Percentiles rank a stretch among this genome's conserved stretches.
Evolutionary conservation across 208 protist genomes (phyloP).

Genomic region (Leishmania guyanensis): DNA sequence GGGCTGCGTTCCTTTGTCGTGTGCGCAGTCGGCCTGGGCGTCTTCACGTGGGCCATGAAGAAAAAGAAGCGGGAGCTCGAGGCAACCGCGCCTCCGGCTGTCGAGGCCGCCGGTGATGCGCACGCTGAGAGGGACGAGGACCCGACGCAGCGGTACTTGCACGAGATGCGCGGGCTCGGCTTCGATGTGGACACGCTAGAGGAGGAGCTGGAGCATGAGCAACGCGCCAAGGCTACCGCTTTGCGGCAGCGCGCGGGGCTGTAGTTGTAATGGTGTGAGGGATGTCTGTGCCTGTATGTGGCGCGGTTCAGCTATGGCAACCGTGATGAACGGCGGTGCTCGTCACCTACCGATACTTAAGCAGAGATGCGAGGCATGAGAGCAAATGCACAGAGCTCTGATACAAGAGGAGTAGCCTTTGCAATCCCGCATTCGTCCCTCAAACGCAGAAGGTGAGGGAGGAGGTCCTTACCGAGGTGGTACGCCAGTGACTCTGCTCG

Average conservation of each 20-base stretch:
- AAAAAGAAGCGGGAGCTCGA: constrained; percentile 31
- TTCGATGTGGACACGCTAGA: constrained; percentile 87
- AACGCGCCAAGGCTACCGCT: constrained; percentile 16
- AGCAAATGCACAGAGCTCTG: neutral
- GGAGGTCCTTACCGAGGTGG: neutral
- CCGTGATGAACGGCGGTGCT: neutral
- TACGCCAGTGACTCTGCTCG: neutral
- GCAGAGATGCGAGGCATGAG: neutral
- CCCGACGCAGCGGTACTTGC: constrained; percentile 71
- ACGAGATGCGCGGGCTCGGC: constrained; percentile 81
- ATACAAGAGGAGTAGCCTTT: neutral
- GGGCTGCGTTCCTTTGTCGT: constrained; percentile 72
- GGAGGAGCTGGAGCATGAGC: constrained; percentile 66
- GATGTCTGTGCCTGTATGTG: neutral
- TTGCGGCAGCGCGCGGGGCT: neutral
- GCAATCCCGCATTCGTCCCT: neutral
- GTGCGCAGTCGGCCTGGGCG: constrained; percentile 49
- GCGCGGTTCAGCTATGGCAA: neutral
- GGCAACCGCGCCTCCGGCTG: neutral
- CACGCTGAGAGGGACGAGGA: constrained; percentile 31
- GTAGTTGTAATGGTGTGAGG: neutral
- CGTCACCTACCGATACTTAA: neutral
- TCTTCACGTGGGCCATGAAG: constrained; percentile 61
- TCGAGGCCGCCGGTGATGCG: neutral
- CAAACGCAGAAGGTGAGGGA: neutral